Conservation (phyloP, 2,329 filamentous ascomycete species). For the Cryphonectria radicalis region DNA sequence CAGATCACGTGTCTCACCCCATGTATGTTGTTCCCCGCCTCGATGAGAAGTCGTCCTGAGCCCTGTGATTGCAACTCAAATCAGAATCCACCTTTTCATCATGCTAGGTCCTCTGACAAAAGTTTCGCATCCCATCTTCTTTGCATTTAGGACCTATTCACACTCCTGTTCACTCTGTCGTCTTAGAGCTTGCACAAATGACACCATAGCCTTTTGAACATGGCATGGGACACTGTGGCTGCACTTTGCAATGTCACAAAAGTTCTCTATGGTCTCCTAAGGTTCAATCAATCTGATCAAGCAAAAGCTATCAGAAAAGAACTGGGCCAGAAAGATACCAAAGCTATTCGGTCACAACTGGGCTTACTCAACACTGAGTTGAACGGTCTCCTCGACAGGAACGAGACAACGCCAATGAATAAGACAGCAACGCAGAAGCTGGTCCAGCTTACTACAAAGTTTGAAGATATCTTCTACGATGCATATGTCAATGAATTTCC, state of each 20-base stretch:
- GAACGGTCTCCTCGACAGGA: neutral
- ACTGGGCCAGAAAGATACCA: neutral
- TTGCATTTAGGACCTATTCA: neutral
- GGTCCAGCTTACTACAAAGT: neutral
- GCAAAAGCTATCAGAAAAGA: neutral
- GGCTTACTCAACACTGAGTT: neutral
- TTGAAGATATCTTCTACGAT: neutral
- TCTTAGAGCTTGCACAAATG: neutral
- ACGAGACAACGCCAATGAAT: too few species aligned
- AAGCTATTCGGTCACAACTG: neutral
- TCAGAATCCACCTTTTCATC: too few species aligned
- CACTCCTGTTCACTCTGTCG: neutral
- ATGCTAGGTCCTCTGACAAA: too few species aligned
- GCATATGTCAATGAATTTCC: neutral
- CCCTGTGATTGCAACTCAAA: too few species aligned
- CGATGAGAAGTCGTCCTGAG: too few species aligned
- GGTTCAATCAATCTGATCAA: neutral
- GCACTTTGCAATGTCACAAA: neutral
- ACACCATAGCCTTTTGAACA: neutral
- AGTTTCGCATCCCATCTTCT: neutral
- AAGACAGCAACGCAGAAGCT: too few species aligned
- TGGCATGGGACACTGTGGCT: neutral
- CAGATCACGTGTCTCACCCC: neutral
- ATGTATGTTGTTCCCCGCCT: neutral
- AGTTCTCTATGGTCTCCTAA: neutral